Evolutionary conservation across 192 early-diverging fungal species (phyloP), one percentile per base, ranked within the genome.

Genomic region (Coemansia sp.): DNA sequence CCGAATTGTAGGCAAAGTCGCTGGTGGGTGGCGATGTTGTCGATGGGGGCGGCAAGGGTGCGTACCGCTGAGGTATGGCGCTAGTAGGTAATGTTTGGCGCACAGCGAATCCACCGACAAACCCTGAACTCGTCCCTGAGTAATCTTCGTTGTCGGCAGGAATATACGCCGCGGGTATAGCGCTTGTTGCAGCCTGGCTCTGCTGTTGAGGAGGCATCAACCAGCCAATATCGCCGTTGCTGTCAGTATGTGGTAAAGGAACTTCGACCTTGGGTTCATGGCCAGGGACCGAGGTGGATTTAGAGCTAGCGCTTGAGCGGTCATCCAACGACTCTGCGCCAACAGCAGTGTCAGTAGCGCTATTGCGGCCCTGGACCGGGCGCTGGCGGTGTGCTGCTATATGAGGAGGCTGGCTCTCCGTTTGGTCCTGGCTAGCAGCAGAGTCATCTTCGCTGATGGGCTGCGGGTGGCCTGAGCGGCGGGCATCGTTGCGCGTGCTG

Each of bases 401-500:
- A 10, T 45, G 53, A 32, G 39, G 34, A n/a, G 39, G 57, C 38
- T 58, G 57, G 51, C 46, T 59, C 27, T 68, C 73, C 2, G 42
- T 31, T 46, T 72, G 59, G 60, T 57, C 41, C 42, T 50, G 59
- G 46, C 46, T 69, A 23, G 27, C 46, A 23, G 62, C 29, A 14
- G 29, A 63, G 58, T 31, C 48, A 8, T 70, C 45, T n/a, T 70
- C 32, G 62, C 48, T 31, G 37, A 41, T 36, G 68, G 62, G 42
- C 68, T 70, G 46, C 57, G 61, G 37, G 36, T 63, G 59, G 19
- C 59, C 59, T 15, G 57, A 50, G 42, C 58, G 65, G 53, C 61
- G 69, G 27, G 69, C 69, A 17, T 83, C 80, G 69, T 67, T 75
- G 59, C 70, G 69, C 72, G 77, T 75, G 57, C 72, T 75, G 48